Conservation (phyloP, 768 basidiomycete genomes). For the Tricholoma terreum region DNA sequence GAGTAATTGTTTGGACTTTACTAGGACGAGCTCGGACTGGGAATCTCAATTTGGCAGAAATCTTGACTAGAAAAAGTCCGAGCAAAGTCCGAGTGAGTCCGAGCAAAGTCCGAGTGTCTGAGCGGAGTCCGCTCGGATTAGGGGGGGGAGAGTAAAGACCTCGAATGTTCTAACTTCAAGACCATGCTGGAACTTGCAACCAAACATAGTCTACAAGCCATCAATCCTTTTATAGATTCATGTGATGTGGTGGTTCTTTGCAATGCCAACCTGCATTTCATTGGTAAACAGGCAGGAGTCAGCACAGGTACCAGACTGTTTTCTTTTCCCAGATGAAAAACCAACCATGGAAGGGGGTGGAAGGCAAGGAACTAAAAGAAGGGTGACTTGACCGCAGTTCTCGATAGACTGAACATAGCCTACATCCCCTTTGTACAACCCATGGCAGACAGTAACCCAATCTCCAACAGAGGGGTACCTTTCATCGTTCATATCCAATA, state of each 20-base stretch:
- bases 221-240: background rate
- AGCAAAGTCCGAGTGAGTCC: too few species aligned
- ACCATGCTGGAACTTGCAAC: too few species aligned
- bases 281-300: background rate
- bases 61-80: too few species aligned
- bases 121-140: too few species aligned
- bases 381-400: background rate
- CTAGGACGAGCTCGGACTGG: too few species aligned
- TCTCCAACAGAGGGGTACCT: background rate
- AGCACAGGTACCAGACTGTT: background rate
- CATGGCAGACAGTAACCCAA: background rate
- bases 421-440: conserved; percentile 3
- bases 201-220: too few species aligned
- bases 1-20: too few species aligned
- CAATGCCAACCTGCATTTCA: background rate
- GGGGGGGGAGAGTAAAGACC: too few species aligned
- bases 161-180: too few species aligned
- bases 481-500: background rate
- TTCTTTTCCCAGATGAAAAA: background rate
- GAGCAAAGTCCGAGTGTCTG: too few species aligned
- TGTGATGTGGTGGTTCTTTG: background rate
- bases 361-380: background rate
- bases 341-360: background rate
- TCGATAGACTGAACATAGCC: background rate
- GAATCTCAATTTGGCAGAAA: too few species aligned